Evolutionary conservation across 1,284 basidiomycete genomes (phyloP).

Genomic region (Ustilago tritici): DNA sequence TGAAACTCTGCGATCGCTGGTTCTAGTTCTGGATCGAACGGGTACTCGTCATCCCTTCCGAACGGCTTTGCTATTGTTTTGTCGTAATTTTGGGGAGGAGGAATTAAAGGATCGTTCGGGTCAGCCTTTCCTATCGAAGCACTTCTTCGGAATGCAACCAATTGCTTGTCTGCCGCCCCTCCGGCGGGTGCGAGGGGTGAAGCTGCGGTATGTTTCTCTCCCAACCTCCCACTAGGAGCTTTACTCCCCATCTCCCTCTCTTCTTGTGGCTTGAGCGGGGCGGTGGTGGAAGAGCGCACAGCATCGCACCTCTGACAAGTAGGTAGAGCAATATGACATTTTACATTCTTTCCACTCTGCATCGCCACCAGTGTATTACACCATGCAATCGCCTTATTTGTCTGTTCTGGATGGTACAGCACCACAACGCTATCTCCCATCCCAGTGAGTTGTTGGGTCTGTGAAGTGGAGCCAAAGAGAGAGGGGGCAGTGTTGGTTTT

Average conservation of each 20-base stretch:
- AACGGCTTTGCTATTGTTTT: not conserved
- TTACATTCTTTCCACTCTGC: constrained; percentile 24
- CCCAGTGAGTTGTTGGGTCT: constrained; percentile 11
- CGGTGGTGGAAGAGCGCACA: constrained; percentile 1
- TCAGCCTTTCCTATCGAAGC: not conserved
- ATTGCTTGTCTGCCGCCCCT: not conserved
- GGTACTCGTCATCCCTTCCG: not conserved
- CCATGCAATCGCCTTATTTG: constrained; percentile 44
- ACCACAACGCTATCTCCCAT: constrained; percentile 47
- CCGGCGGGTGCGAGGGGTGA: not conserved
- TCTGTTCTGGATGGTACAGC: constrained; percentile 40
- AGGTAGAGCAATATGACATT: constrained; percentile 28
- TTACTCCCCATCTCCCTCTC: not conserved
- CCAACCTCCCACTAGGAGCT: not conserved
- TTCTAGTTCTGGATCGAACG: constrained; percentile 23
- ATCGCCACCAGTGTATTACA: constrained; percentile 44
- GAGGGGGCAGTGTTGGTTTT: not conserved
- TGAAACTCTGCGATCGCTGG: constrained; percentile 39
- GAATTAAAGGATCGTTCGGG: constrained; percentile 8
- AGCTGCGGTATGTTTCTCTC: not conserved
- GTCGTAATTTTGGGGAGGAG: not conserved
- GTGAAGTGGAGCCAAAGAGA: not conserved
- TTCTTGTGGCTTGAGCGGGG: not conserved
- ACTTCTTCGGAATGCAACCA: not conserved
- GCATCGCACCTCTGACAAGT: constrained; percentile 51